These are phyloP conservation scores for Ciborinia camelliae DNA, from an alignment of 2,329 filamentous ascomycete species.

Conservation along the genomic window DNA sequence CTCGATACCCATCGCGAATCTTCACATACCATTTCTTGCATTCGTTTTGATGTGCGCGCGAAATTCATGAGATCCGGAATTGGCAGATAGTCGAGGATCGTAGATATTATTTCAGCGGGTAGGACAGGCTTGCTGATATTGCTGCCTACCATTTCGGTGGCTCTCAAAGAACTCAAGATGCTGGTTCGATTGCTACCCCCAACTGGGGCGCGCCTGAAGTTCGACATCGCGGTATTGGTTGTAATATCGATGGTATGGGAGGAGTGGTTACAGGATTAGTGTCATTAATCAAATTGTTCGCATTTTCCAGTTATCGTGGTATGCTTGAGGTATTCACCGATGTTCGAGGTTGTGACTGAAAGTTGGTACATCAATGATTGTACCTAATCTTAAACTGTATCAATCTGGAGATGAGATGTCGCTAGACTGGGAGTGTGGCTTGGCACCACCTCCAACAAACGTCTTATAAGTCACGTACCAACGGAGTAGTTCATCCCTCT, in stretches of 20 bases:
- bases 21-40: conserved; percentile 98
- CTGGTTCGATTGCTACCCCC: conserved; percentile 41
- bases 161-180: conserved; percentile 74
- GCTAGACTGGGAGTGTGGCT: neutral
- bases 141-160: conserved; percentile 65
- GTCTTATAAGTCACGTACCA: neutral
- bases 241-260: neutral
- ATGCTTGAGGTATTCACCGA: neutral
- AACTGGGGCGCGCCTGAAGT: conserved; percentile 40
- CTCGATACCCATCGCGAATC: conserved; percentile 91
- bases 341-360: conserved; percentile 11
- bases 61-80: conserved; percentile 81
- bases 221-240: conserved; percentile 42
- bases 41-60: conserved; percentile 76
- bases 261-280: neutral
- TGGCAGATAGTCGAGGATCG: conserved; percentile 85
- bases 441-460: neutral
- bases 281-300: neutral
- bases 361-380: conserved; percentile 7
- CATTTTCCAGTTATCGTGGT: neutral
- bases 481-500: too few species aligned
- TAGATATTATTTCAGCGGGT: conserved; percentile 84
- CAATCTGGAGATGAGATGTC: conserved; percentile 1
- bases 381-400: neutral
- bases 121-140: conserved; percentile 68